Evolutionary conservation across 148 eudicot genomes (phyloP), one percentile per base, ranked within the genome.

Genomic region (Fagopyrum esculentum): DNA sequence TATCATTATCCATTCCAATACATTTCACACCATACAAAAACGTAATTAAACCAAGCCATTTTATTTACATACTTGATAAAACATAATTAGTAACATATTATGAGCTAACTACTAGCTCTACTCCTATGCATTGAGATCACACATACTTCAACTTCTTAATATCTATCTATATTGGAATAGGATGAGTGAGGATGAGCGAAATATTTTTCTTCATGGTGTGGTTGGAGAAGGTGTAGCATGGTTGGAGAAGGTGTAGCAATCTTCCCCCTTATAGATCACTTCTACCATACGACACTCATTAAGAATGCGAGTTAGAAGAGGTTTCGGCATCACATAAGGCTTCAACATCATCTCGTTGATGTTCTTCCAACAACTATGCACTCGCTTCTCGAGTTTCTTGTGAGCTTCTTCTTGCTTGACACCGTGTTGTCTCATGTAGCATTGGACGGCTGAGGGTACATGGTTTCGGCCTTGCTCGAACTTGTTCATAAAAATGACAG

Each of bases 251-350:
- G 90, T 87, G 56, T 80, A 90, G 4, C 83, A 81, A 73, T 90
- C 96, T 70, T 69, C 81, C 5, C 76, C 84, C 6, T 79, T 79
- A 68, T 85, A 88, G 0, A 90, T 46, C 16, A 85, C 79, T 75
- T 85, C 46, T 0, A 83, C 80, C 4, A 80, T 73, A 0, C 87
- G 76, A 56, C 81, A 78, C 4, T 76, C 45, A 69, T 90, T 88
- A 9, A 84, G 54, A 43, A 84, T 64, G 4, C 78, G 81, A 60
- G 26, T 22, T 22, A 22, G 26, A 22, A 22, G 26, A 22, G 26
- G 26, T 22, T 22, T 22, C 0, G 26, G 80, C 22, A 82, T 75
- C n/a, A 16, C 26, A n/a, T 77, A 55, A 30, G 85, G 89, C 49
- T 16, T 77, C 1, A 84, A 64, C 73, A 75, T 80, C 22, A 79